These are phyloP conservation scores for Castanospermum australe DNA, from an alignment of 306 rosid genomes.

Conservation along the genomic window DNA sequence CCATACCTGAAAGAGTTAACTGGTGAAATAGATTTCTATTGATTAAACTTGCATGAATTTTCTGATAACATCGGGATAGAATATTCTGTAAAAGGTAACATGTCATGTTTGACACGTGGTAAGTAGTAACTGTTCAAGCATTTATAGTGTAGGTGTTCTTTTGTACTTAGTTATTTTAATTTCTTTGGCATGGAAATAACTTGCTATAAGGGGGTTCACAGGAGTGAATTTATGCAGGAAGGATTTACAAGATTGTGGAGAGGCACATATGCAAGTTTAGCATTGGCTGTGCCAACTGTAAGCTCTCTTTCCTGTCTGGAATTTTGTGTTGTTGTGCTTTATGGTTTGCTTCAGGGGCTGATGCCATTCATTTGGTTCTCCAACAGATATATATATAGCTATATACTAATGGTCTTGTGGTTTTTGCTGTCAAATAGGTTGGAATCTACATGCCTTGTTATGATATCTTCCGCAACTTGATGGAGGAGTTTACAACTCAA, in stretches of 20 bases:
- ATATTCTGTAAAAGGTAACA: constrained; percentile 3
- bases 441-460: constrained; percentile 98
- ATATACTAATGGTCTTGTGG: constrained; percentile 31
- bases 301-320: constrained; percentile 32
- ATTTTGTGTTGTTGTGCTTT: constrained; percentile 14
- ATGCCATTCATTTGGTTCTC: neutral
- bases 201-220: constrained; percentile 37
- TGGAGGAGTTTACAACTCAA: constrained; percentile 65
- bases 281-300: constrained; percentile 95
- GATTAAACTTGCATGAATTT: neutral
- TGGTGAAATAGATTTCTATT: neutral
- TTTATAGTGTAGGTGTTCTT: neutral
- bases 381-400: neutral
- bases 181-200: constrained; percentile 12
- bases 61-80: neutral
- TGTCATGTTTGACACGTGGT: neutral
- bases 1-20: neutral
- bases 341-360: neutral
- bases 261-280: constrained; percentile 90
- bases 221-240: constrained; percentile 78
- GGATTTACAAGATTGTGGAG: constrained; percentile 87
- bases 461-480: constrained; percentile 72
- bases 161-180: neutral
- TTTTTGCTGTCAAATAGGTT: constrained; percentile 53
- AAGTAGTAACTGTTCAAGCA: neutral